Base-by-base conservation (phyloP, 2,329 filamentous ascomycete genomes). In the Incumbomyces lentus region DNA sequence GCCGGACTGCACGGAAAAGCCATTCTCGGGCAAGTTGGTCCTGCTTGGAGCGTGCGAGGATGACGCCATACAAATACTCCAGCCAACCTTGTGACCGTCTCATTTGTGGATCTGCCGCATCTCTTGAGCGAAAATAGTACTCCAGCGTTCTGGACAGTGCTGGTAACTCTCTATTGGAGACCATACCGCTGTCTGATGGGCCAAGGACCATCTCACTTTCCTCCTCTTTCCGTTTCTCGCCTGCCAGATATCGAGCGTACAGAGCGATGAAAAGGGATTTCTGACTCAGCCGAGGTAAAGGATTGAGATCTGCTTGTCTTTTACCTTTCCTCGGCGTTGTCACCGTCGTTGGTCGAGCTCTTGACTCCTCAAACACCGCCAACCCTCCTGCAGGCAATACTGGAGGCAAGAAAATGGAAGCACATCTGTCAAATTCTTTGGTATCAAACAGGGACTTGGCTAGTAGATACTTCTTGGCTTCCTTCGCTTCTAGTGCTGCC, bases 201-300 rank as follows among this genome's bases (percentile, higher is more conserved):
- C 92, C 92, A 66, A 96, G 79, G 42, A 98, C 86, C 84, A 95
- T 95, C 67, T 98, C 92, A 17, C 86, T 87, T 48, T 96, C 90
- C 64, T 98, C 92, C 58, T 95, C 86, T 65, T 90, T 95, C 54
- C 86, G 81, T 71, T 96, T 95, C 71, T 98, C 92, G 1, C 92
- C 92, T 0, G 89, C 84, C 53, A 96, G 78, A 61, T 89, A 88
- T 60, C 90, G 93, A 37, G 92, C 86, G 59, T 98, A 98, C 3
- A 96, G 71, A 0, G 88, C 84, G 10, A 98, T 73, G 60, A 98
- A 98, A 16, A 96, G 67, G 44, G 90, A 88, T 66, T 90, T 93
- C 63, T 95, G 88, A 61, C 89, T 95, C 43, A 95, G 57, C 6
- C 64, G 66, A 10, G 67, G 70, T 35, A 73, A 67, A 2, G 63